Evolutionary conservation across 148 eudicot species (phyloP).

Genomic region (Rhododendron kiyosumense): DNA sequence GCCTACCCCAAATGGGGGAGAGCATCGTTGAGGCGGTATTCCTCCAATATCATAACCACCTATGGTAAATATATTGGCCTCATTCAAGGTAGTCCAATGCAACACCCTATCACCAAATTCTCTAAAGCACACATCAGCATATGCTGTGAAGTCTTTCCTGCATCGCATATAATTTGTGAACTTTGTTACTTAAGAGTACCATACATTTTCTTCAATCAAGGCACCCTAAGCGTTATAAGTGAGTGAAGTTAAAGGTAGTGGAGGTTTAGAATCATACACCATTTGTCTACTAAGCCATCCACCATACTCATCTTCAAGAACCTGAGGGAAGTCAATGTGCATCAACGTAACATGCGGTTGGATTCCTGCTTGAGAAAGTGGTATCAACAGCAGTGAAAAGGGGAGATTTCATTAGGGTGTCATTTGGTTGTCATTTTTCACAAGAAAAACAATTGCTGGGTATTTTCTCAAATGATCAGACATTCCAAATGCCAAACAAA

Average conservation of each 20-base stretch:
- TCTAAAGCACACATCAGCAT: conserved; percentile 64
- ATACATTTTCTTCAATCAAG: neutral
- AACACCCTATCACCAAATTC: conserved; percentile 61
- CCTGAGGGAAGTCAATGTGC: conserved; percentile 56
- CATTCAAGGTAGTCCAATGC: conserved; percentile 60
- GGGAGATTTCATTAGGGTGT: conserved; percentile 15
- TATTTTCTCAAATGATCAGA: neutral
- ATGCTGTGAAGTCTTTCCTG: conserved; percentile 59
- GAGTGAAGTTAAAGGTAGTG: neutral
- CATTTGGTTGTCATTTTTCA: conserved; percentile 8
- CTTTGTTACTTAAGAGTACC: neutral
- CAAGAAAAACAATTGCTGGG: neutral
- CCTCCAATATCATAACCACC: conserved; percentile 34
- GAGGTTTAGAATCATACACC: conserved; percentile 29
- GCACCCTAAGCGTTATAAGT: neutral
- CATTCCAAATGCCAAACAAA: neutral
- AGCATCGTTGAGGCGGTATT: conserved; percentile 43
- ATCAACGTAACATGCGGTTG: conserved; percentile 61
- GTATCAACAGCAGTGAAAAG: neutral
- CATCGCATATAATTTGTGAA: conserved; percentile 1
- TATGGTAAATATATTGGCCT: conserved; percentile 33
- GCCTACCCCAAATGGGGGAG: conserved; percentile 19
- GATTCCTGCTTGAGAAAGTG: conserved; percentile 37
- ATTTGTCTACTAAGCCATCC: conserved; percentile 49
- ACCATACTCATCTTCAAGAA: conserved; percentile 70